Evolutionary conservation across 345 rosid genomes (phyloP).

Genomic region (Citrus medica): DNA sequence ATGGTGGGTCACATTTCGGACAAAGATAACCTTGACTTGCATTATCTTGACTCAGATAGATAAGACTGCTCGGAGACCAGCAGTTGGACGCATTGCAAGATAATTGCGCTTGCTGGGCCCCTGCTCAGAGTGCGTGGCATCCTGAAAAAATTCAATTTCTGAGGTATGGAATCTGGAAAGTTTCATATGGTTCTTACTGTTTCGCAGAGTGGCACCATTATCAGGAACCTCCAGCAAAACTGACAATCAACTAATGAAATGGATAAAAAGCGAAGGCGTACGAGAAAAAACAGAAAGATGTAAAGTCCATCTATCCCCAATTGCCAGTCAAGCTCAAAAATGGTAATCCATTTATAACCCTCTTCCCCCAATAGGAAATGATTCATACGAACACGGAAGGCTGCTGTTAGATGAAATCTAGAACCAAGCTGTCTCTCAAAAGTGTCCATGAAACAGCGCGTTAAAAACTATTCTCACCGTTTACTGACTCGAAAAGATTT

Average conservation of each 20-base stretch:
- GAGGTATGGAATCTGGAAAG: neutral
- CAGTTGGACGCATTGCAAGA: neutral
- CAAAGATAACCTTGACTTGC: neutral
- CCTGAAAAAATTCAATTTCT: neutral
- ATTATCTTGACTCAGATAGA: neutral
- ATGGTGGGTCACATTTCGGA: slow-evolving; percentile 19
- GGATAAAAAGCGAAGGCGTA: rapidly evolving
- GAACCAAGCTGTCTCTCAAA: neutral
- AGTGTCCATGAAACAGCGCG: neutral
- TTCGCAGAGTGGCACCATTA: neutral
- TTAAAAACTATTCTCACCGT: neutral
- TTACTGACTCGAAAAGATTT: neutral
- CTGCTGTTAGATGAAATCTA: neutral
- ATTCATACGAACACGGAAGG: neutral
- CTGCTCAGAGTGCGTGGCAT: slow-evolving; percentile 14
- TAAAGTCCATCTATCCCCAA: neutral
- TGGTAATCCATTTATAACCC: too few relatives aligned
- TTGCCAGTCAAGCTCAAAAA: too few relatives aligned
- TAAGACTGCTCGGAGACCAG: slow-evolving; percentile 5
- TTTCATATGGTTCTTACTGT: slow-evolving; percentile 3
- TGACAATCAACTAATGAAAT: neutral
- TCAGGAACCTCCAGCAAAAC: neutral
- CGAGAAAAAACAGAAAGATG: neutral
- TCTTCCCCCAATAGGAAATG: too few relatives aligned
- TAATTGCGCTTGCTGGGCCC: slow-evolving; percentile 18